Conservation (phyloP, 2,329 filamentous ascomycete species). For the Didymellaceae sp. region DNA sequence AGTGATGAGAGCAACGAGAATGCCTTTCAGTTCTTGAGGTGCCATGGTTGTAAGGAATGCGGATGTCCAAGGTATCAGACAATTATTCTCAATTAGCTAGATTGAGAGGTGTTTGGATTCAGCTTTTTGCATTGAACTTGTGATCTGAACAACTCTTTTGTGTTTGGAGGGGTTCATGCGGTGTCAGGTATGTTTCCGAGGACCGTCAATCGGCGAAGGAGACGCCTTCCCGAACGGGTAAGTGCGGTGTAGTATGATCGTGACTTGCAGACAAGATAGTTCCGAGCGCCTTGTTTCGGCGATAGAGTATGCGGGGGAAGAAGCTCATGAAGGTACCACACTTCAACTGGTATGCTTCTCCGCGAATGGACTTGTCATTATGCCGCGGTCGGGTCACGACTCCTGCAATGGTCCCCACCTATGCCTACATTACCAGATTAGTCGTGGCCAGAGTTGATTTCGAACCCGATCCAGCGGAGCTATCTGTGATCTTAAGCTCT, state of each 20-base stretch:
- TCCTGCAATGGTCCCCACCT: not conserved
- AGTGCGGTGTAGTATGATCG: conserved; percentile 3
- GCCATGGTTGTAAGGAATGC: conserved; percentile 10
- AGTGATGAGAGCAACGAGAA: conserved; percentile 59
- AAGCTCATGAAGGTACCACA: not conserved
- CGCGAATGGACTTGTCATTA: not conserved
- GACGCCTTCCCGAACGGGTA: conserved; percentile 12
- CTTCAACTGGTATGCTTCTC: conserved; percentile 14
- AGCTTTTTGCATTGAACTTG: too few species aligned
- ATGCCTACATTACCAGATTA: not conserved
- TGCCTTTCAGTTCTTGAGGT: conserved; percentile 44
- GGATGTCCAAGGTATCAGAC: not conserved
- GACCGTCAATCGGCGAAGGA: conserved; percentile 3
- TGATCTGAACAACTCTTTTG: conserved; percentile 6
- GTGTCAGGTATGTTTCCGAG: conserved; percentile 7
- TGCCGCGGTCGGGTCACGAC: not conserved
- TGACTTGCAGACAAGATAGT: not conserved
- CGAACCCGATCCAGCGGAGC: not conserved
- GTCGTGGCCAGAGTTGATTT: not conserved
- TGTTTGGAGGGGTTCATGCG: conserved; percentile 3
- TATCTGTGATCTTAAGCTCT: not conserved
- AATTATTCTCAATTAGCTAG: too few species aligned
- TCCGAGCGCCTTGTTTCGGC: not conserved
- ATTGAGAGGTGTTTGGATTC: too few species aligned
- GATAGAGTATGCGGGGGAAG: not conserved